phyloP scores from a whole-genome alignment of 202 grass and related monocot genomes.

The Bolboschoenoplectus hybrid region DNA sequence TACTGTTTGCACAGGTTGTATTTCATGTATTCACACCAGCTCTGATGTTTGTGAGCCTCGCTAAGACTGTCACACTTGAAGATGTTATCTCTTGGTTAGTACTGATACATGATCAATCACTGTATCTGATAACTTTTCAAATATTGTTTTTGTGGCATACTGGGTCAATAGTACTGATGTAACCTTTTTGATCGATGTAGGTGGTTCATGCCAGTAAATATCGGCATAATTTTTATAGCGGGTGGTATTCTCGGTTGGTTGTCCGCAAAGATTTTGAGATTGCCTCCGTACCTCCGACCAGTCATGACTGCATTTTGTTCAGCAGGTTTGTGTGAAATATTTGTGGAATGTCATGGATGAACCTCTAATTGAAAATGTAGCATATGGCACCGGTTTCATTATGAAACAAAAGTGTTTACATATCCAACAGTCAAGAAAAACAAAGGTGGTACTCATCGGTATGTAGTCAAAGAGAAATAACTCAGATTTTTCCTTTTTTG shows the following conservation, averaged over 20 bases:
- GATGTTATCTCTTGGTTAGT: conserved; percentile 87
- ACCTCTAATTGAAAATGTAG: neutral
- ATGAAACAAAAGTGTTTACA: neutral
- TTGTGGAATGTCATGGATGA: neutral
- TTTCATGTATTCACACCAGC: conserved; percentile 82
- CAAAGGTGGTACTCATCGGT: neutral
- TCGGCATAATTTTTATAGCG: conserved; percentile 61
- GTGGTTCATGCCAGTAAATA: conserved; percentile 98
- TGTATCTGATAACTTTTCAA: neutral
- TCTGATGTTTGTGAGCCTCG: conserved; percentile 76
- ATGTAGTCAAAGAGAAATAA: neutral
- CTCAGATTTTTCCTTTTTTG: neutral
- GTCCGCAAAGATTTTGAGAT: conserved; percentile 58
- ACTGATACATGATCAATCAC: neutral
- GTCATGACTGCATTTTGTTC: conserved; percentile 73
- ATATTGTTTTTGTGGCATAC: neutral
- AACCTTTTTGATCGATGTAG: conserved; percentile 38
- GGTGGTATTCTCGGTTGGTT: conserved; percentile 81
- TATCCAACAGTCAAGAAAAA: neutral
- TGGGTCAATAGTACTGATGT: neutral
- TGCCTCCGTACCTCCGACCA: conserved; percentile 56
- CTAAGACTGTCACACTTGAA: conserved; percentile 68
- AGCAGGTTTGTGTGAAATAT: conserved; percentile 50
- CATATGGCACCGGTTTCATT: neutral
- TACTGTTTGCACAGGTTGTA: conserved; percentile 59